Evolutionary conservation across 768 basidiomycete species (phyloP).

Genomic region (Pleurotus tuber-regium): DNA sequence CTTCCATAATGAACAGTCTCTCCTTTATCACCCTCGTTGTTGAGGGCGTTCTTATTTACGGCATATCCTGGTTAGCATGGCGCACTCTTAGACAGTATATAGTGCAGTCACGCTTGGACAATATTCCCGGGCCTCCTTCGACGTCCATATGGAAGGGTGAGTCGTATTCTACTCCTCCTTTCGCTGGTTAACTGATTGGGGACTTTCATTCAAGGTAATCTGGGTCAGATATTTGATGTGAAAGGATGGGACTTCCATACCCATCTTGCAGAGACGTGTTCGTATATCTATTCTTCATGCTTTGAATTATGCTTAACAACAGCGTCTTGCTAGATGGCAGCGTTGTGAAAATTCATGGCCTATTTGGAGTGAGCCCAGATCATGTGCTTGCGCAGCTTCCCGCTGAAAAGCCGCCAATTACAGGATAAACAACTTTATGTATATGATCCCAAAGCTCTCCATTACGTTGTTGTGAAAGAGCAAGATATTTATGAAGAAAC

Average conservation of each 20-base stretch:
- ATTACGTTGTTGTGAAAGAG: conserved; percentile 33
- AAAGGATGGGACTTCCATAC: conserved; percentile 37
- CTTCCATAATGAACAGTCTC: not conserved
- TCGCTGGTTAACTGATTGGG: too few species aligned
- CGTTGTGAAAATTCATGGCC: conserved; percentile 28
- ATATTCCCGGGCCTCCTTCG: conserved; percentile 31
- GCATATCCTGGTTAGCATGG: conserved; percentile 12
- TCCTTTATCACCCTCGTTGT: not conserved
- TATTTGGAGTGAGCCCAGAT: conserved; percentile 29
- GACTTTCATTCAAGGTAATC: conserved; percentile 31
- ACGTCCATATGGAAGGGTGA: conserved; percentile 30
- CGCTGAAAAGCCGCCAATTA: not conserved
- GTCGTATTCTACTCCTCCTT: too few species aligned
- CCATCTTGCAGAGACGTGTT: conserved; percentile 30
- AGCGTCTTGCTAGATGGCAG: conserved; percentile 23
- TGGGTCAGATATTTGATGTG: conserved; percentile 28
- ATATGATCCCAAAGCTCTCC: conserved; percentile 34
- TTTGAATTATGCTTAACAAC: not conserved
- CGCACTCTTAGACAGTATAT: conserved; percentile 14
- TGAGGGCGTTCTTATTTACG: conserved; percentile 5
- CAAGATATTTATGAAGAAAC: conserved; percentile 38
- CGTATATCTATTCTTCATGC: conserved; percentile 1
- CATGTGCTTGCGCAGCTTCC: not conserved
- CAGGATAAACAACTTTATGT: conserved; percentile 35
- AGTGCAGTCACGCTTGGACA: conserved; percentile 26